Evolutionary conservation across 129 eudicot genomes (phyloP).

Genomic region (Artemisia argyi): DNA sequence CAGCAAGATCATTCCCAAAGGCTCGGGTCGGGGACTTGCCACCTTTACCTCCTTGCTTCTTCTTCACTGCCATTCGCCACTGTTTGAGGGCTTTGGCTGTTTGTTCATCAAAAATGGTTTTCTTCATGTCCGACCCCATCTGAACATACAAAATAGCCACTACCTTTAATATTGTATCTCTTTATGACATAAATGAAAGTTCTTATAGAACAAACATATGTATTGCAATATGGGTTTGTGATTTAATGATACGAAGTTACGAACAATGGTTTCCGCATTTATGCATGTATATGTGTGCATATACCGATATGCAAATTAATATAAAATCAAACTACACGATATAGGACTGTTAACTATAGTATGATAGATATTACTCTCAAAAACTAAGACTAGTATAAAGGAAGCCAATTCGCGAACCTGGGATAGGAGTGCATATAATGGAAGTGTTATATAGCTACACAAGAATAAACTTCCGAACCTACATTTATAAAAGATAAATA

Average conservation of each 20-base stretch:
- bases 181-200: too few species aligned
- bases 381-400: neutral
- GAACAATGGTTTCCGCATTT: too few species aligned
- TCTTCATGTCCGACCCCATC: conserved; percentile 88
- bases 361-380: neutral
- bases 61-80: conserved; percentile 67
- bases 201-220: too few species aligned
- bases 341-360: too few species aligned
- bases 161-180: too few species aligned
- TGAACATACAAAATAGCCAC: conserved; percentile 23
- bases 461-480: conserved; percentile 61
- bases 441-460: conserved; percentile 96
- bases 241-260: too few species aligned
- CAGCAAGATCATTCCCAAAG: conserved; percentile 27
- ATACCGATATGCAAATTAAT: too few species aligned
- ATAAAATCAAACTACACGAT: too few species aligned
- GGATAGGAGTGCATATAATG: conserved; percentile 83
- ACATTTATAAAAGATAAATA: neutral
- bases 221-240: too few species aligned
- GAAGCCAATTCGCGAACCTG: conserved; percentile 48
- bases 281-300: too few species aligned
- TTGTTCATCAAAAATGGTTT: conserved; percentile 74
- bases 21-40: conserved; percentile 50
- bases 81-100: conserved; percentile 57
- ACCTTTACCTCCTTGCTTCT: conserved; percentile 46